These are phyloP conservation scores for Blastocystis hominis DNA, from an alignment of 352 stramenopile genomes.

Conservation along the genomic window DNA sequence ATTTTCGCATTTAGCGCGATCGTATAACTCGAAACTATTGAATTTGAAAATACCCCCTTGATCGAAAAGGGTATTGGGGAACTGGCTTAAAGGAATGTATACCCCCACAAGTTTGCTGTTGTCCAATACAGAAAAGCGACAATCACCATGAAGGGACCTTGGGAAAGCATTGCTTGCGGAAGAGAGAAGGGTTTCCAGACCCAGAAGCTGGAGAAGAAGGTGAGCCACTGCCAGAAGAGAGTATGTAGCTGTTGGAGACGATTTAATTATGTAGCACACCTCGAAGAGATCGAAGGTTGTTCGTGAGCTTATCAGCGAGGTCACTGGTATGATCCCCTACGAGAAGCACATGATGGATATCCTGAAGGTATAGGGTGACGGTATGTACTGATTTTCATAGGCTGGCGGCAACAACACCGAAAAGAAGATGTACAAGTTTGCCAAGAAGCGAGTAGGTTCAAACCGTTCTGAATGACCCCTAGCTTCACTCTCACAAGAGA, in stretches of 20 bases:
- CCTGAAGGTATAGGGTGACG: background rate
- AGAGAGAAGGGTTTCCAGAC: conserved; percentile 50
- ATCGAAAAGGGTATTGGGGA: background rate
- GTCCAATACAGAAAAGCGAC: background rate
- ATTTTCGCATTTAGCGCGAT: background rate
- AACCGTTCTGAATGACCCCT: background rate
- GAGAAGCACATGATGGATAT: conserved; percentile 57
- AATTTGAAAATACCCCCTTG: background rate
- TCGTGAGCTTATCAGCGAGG: conserved; percentile 38
- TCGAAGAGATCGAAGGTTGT: conserved; percentile 49
- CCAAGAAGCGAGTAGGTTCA: conserved; percentile 12
- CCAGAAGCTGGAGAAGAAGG: conserved; percentile 26
- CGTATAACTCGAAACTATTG: background rate
- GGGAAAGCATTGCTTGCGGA: conserved; percentile 54
- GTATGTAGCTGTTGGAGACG: background rate
- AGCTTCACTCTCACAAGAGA: conserved; percentile 53
- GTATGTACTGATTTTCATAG: background rate
- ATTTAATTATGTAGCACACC: background rate
- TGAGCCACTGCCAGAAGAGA: background rate
- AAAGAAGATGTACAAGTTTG: conserved; percentile 58
- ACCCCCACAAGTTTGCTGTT: background rate
- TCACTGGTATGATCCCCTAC: conserved; percentile 27
- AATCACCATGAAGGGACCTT: conserved; percentile 58
- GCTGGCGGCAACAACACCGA: conserved; percentile 52
- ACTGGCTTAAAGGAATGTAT: background rate